Evolutionary conservation across 2,329 filamentous ascomycete species (phyloP), one percentile per base, ranked within the genome.

Genomic region (Fusarium keratoplasticum): DNA sequence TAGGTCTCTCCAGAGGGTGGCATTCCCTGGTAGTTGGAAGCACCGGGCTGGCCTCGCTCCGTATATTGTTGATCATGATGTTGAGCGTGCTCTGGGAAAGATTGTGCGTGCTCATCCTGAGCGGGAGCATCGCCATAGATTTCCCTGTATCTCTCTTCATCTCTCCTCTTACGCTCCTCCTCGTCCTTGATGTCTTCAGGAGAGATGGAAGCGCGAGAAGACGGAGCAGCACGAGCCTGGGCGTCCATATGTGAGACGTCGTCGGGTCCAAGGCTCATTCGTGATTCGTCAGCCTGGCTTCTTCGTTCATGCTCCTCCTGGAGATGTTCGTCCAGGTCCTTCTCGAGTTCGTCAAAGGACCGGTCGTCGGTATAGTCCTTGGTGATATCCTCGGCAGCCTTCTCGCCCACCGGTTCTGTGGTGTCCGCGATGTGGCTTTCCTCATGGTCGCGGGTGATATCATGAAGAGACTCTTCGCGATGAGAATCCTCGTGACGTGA

Each of bases 141-240:
- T 69, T 91, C 89, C 6, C 87, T 84, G 35, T 88, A 80, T 3
- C 88, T 84, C 60, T 87, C 87, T 69, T 89, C 87, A 2, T 90
- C 87, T 3, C 81, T 81, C 13, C 79, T 79, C 3, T 82, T 82
- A 11, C 82, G 84, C 27, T 83, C 81, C n/a, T 82, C 62, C 9
- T 66, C 62, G 2, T 33, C 36, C 44, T 61, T 69, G 16, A 54
- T 64, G 4, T 33, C 60, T 35, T 74, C 73, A 5, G 67, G 66
- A 20, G 67, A 55, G 18, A 67, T 33, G 38, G 74, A 70, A 2
- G 72, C 61, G 11, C 72, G 72, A 11, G 78, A 64, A 5, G 67
- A 69, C 2, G 33, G 61, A 13, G 52, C 57, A n/a, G 58, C 62
- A 5, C 58, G 67, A 2, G 62, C 52, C 44, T 60, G 42, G n/a